Conservation (phyloP, 2,329 filamentous ascomycete species). For the Incumbomyces delicatus region DNA sequence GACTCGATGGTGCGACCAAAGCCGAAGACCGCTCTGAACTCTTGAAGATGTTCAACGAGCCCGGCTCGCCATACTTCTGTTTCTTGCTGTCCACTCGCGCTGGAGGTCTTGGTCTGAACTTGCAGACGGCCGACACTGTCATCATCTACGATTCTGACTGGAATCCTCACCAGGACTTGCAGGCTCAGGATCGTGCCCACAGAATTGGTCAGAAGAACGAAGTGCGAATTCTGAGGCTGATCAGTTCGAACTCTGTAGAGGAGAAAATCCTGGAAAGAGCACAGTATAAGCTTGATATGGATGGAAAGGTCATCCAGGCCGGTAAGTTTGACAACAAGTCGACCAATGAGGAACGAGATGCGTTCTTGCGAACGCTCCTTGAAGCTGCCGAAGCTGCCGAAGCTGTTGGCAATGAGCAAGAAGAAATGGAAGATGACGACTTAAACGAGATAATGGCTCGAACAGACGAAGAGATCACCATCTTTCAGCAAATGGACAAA, state of each 20-base stretch:
- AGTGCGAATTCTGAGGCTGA: conserved; percentile 88
- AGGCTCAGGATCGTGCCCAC: conserved; percentile 98
- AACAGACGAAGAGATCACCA: conserved; percentile 63
- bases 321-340: conserved; percentile 99
- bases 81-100: conserved; percentile 98
- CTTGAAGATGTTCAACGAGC: conserved; percentile 78
- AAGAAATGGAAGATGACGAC: conserved; percentile 95
- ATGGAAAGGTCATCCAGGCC: conserved; percentile 97
- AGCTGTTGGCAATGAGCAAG: conserved; percentile 69
- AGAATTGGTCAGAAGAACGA: conserved; percentile 99
- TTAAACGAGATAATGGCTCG: conserved; percentile 90
- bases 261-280: conserved; percentile 97
- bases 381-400: conserved; percentile 65
- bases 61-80: conserved; percentile 87
- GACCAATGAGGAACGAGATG: conserved; percentile 94
- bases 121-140: conserved; percentile 96
- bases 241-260: conserved; percentile 93
- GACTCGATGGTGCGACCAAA: conserved; percentile 93
- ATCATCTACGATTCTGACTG: conserved; percentile 99
- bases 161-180: conserved; percentile 98
- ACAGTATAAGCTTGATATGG: conserved; percentile 97
- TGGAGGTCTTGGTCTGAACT: conserved; percentile 90
- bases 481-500: conserved; percentile 77
- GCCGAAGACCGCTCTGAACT: conserved; percentile 93
- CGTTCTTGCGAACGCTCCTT: conserved; percentile 85